Percentiles rank a stretch among this genome's conserved stretches.
phyloP scores from a whole-genome alignment of 176 grass and related monocot species.

The Musa schizocarpa region DNA sequence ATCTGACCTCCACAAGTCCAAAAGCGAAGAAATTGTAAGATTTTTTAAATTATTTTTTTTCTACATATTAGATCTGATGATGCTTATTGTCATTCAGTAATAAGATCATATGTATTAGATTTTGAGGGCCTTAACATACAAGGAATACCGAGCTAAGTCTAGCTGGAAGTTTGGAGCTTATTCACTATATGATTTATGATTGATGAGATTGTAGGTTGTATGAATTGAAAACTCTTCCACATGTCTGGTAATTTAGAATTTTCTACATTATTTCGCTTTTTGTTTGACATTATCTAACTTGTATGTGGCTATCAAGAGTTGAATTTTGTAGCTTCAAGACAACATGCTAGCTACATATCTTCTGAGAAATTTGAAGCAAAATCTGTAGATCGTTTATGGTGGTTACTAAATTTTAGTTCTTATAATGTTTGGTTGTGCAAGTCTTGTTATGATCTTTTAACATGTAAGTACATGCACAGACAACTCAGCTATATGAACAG shows the following conservation, averaged over 20 bases:
- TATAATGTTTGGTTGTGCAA: background rate
- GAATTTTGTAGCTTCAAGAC: background rate
- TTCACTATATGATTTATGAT: background rate
- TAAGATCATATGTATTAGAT: background rate
- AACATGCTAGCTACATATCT: background rate
- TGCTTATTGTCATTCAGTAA: background rate
- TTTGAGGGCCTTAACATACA: background rate
- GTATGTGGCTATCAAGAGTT: background rate
- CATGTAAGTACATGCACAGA: background rate
- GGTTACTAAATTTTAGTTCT: background rate
- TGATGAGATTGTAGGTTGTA: background rate
- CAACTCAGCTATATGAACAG: background rate
- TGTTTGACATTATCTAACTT: background rate
- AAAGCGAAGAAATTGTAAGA: conserved; percentile 50
- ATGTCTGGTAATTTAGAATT: background rate
- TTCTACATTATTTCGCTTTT: background rate
- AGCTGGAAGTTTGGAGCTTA: background rate
- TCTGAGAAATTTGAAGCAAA: background rate
- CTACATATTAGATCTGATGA: background rate
- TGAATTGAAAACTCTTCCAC: background rate
- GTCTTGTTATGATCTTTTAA: background rate
- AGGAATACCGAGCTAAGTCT: background rate
- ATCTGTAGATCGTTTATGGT: background rate
- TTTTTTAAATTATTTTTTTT: background rate
- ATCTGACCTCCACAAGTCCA: conserved; percentile 28